These are phyloP conservation scores for Helenozyma baotianmanensis DNA, from an alignment of 805 yeast genomes.

Conservation along the genomic window DNA sequence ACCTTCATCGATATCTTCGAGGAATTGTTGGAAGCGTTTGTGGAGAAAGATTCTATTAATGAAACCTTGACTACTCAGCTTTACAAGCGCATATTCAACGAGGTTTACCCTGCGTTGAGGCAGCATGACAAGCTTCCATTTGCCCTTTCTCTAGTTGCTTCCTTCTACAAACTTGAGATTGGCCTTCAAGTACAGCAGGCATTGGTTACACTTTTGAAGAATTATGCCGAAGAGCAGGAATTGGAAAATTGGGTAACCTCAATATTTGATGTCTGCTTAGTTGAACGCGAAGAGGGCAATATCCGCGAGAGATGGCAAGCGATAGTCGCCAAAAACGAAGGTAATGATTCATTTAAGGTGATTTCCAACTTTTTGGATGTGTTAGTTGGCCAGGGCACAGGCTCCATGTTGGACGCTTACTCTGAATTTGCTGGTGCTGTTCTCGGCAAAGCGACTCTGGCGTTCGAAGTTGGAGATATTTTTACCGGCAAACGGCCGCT, in stretches of 20 bases:
- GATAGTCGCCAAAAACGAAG: not conserved
- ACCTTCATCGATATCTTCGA: conserved; percentile 18
- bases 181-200: conserved; percentile 19
- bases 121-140: conserved; percentile 43
- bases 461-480: conserved; percentile 6
- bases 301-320: conserved; percentile 1
- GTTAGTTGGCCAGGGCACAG: not conserved
- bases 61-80: conserved; percentile 29
- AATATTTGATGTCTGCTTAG: not conserved
- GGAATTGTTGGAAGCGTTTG: conserved; percentile 10
- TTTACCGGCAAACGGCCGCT: conserved; percentile 27
- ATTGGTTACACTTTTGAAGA: conserved; percentile 2
- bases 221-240: not conserved
- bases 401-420: conserved; percentile 12
- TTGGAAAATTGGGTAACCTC: not conserved
- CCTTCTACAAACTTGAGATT: conserved; percentile 21
- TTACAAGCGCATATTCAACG: conserved; percentile 43
- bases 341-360: conserved; percentile 1
- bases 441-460: no score
- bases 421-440: conserved; percentile 12
- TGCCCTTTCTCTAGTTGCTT: conserved; percentile 33
- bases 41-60: conserved; percentile 16
- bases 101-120: conserved; percentile 44
- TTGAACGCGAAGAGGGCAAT: not conserved
- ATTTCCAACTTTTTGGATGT: conserved; percentile 1